Base-by-base conservation (phyloP, 805 yeast species). In the Kockiozyma suomiensis region DNA sequence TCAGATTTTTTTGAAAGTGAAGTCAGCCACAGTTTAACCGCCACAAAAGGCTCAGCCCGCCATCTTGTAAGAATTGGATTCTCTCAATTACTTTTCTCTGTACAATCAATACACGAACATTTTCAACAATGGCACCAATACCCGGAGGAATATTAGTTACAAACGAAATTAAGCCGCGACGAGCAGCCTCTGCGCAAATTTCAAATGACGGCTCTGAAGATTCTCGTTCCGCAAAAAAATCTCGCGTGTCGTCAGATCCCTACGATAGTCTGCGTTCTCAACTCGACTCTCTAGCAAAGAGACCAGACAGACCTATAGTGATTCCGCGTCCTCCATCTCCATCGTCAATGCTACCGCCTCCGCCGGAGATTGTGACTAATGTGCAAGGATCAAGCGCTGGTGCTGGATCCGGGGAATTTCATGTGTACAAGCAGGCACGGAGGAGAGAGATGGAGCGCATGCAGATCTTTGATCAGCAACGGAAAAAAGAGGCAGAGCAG, bases 331-430 rank as follows among this genome's bases (percentile, higher is more conserved):
- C 65, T 19, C 54, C 33, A 4, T 38, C 60, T 17, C 64, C 57
- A 42, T 47, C 55, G 10, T 50, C 35, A n/a, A 35, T 48, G 23
- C 35, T 33, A 46, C 50, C 70, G 21, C 68, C 69, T 19, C 73
- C 69, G 33, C 70, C 69, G n/a, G 74, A 68, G 25, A 58, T 72
- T 30, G 65, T 71, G 17, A 61, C 58, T 33, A 70, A 70, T 43
- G 68, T 70, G 17, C 66, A 70, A 17, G 74, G 76, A 7, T 69
- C 75, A 3, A 69, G 70, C 50, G 68, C 76, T 4, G 77, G 73
- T n/a, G 74, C 76, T 3, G 73, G 76, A 7, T 70, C 76, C 1
- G 76, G 76, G n/a, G 76, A 73, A 54, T 73, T 73, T 56, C 76
- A 73, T 59, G 66, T 70, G 21, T 73, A 70, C 64, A 73, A 74